Base-by-base conservation (phyloP, 2,329 filamentous ascomycete genomes). In the Exophiala spinifera region DNA sequence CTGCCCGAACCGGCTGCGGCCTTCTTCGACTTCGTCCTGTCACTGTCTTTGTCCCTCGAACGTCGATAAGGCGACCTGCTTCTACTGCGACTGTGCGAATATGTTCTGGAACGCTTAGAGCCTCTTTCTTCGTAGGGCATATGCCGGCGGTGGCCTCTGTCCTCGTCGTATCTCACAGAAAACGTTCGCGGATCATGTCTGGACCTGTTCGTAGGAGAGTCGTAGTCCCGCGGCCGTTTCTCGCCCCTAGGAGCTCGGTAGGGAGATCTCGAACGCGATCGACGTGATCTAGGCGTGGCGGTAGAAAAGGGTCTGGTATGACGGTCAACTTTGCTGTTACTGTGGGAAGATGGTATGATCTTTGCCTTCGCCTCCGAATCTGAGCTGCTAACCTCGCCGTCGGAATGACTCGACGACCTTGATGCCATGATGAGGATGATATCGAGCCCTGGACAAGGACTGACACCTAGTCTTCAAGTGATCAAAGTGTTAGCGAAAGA, bases 251-350 rank as follows among this genome's bases (percentile, higher is more conserved):
- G 63, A 43, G 68, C 67, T 57, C 70, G 68, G 64, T 73, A 72
- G 36, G 73, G 69, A 52, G 74, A 74, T 64, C 73, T 67, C 56
- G 72, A 74, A 61, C 71, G 64, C 57, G 69, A 66, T 63, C 68
- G 64, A 66, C 50, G 59, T 43, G 57, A 47, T 56, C 74, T 70
- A 61, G 69, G 67, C 65, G 72, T 67, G 21, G 51, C 31, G 51
- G 46, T 49, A 65, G 66, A 66, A 78, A 80, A 83, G 76, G 75
- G 80, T 91, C 90, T 95, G 88, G 87, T 82, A 81, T 80, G 84
- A 83, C 87, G 88, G 89, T 95, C 88, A 95, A 95, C 86, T 83
- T 81, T 85, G 83, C 78, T 85, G 86, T 84, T 81, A 82, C 85
- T 83, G 80, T 82, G 76, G 74, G 80, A 81, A 80, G 81, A 79